Evolutionary conservation across 768 basidiomycete genomes (phyloP).

Genomic region (Mycena sanguinolenta): DNA sequence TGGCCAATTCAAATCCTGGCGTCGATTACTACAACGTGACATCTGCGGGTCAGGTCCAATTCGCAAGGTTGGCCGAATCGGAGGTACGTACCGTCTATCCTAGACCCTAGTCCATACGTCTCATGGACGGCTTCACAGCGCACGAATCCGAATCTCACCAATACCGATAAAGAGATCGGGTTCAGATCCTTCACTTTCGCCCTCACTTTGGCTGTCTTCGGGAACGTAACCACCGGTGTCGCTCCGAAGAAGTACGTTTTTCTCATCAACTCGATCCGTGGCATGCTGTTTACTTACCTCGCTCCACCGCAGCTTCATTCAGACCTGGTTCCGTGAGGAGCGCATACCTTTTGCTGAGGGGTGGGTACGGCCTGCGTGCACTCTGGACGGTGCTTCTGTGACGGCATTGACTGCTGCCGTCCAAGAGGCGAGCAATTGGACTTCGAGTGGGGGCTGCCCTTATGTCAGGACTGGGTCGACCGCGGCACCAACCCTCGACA

Average conservation of each 20-base stretch:
- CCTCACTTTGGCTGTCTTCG: slow-evolving; percentile 32
- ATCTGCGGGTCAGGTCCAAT: slow-evolving; percentile 33
- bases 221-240: slow-evolving; percentile 34
- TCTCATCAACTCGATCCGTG: not conserved
- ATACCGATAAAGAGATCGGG: slow-evolving; percentile 35
- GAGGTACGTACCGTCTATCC: slow-evolving; percentile 2
- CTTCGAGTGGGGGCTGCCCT: slow-evolving; percentile 33
- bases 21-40: slow-evolving; percentile 35
- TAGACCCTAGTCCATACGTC: not conserved
- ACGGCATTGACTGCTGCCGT: slow-evolving; percentile 25
- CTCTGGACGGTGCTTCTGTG: slow-evolving; percentile 23
- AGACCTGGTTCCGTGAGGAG: slow-evolving; percentile 38
- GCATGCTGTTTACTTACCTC: not conserved
- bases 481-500: slow-evolving; percentile 31
- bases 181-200: slow-evolving; percentile 32
- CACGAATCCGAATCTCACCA: slow-evolving; percentile 33
- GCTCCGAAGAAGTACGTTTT: slow-evolving; percentile 30
- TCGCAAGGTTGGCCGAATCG: slow-evolving; percentile 29
- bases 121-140: slow-evolving; percentile 9
- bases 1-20: slow-evolving; percentile 36
- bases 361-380: slow-evolving; percentile 21
- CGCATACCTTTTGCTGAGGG: slow-evolving; percentile 35
- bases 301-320: slow-evolving; percentile 26
- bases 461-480: slow-evolving; percentile 25
- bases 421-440: slow-evolving; percentile 31